Base-by-base conservation (phyloP, 805 yeast genomes). In the Myxozyma kluyveri region DNA sequence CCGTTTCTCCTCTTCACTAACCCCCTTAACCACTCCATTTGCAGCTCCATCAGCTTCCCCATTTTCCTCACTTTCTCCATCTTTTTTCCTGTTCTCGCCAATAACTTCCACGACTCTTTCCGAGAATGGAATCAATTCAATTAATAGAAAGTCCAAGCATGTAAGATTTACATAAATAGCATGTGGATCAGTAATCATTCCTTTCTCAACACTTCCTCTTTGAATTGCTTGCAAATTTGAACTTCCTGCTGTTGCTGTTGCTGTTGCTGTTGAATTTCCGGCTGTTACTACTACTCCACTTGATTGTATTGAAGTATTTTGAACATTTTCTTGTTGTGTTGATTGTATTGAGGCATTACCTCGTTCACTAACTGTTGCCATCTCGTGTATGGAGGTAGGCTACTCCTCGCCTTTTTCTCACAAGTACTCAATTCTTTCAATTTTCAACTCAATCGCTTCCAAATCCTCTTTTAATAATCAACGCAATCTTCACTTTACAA, bases 121-220 rank as follows among this genome's bases (percentile, higher is more conserved):
- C 0, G 89, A 79, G 40, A 83, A 67, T 2, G 96, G 95, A 1
- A 88, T 82, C 33, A 86, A 71, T 67, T 89, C 96, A 63, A 83
- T 84, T 26, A 90, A 67, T 18, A 89, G 76, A 59, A 81, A 76
- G 43, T 84, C 85, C 50, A 86, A 69, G 41, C 82, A 76, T 2
- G 76, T 64, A 7, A 78, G 66, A 61, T 77, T 83, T n/a, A 86
- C 80, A 31, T 57, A 59, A n/a, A 61, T 47, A 14, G 64, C 61
- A 38, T 60, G 63, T 37, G 63, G 61, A 46, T 60, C 63, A 17
- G 59, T 22, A 37, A 45, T 38, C 38, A 32, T 42, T 14, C 47
- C 47, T 26, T 51, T 35, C 29, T 26, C 22, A 3, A 26, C 9
- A 29, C 9, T 29, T 32, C 24, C 33, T n/a, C 18, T 43, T 26